Evolutionary conservation across 2,329 filamentous ascomycete species (phyloP).

Genomic region (Colletotrichum sp.): DNA sequence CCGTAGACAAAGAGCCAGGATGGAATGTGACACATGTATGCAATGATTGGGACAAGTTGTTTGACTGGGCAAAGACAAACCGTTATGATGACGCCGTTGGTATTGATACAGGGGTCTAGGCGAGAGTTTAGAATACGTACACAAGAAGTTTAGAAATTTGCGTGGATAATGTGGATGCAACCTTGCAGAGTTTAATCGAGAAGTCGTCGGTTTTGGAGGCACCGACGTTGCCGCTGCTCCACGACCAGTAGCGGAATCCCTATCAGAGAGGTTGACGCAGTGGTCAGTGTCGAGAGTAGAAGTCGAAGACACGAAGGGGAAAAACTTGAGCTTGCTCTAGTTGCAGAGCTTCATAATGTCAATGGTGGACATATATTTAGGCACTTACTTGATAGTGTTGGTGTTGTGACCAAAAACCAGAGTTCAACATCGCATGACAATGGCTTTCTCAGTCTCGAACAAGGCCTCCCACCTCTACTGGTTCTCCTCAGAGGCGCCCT

Average conservation of each 20-base stretch:
- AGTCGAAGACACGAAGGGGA: neutral
- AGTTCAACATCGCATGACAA: no score
- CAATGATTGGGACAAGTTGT: neutral
- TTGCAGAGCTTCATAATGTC: neutral
- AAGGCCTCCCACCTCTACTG: no score
- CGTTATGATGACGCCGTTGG: neutral
- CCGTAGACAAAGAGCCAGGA: neutral
- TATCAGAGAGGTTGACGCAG: neutral
- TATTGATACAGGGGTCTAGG: neutral
- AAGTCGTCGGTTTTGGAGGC: neutral
- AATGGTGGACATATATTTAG: neutral
- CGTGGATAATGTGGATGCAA: neutral
- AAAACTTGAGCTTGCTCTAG: neutral
- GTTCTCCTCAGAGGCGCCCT: no score
- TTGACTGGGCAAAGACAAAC: neutral
- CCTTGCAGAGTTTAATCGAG: neutral
- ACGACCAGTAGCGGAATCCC: neutral
- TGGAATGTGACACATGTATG: neutral
- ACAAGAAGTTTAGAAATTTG: neutral
- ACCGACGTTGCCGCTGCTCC: neutral
- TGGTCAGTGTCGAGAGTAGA: neutral
- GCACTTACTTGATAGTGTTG: no score
- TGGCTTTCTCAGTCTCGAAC: no score
- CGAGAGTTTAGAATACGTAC: neutral
- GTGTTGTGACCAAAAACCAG: no score